A percentile compares a stretch with the other conserved stretches of the same genome.
Conservation (phyloP, 2,329 filamentous ascomycete species). For the Paracorniculantispora psalliotae region DNA sequence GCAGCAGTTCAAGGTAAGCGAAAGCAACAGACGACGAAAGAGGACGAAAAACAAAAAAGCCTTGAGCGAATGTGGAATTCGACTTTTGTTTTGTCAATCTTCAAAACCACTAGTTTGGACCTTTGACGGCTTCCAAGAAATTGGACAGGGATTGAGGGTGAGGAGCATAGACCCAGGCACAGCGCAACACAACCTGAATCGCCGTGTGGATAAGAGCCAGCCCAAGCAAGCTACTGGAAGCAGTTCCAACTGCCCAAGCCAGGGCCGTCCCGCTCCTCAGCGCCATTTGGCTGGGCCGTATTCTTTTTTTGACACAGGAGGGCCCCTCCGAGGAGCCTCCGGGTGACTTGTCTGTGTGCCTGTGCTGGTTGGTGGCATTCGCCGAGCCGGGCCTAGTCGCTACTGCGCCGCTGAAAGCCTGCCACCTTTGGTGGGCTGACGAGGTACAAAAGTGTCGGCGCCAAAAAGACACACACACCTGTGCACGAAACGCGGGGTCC, state of each 20-base stretch:
- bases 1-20: not conserved
- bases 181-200: conserved; percentile 7
- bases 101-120: not conserved
- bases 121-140: not conserved
- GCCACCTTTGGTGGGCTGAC: not conserved
- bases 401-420: not conserved
- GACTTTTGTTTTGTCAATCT: not conserved
- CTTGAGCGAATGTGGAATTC: not conserved
- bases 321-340: too few relatives aligned
- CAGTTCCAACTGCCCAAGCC: not conserved
- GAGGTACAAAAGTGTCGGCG: not conserved
- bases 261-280: conserved; percentile 11
- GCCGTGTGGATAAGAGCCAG: not conserved
- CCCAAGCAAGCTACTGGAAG: not conserved
- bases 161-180: not conserved
- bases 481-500: conserved; percentile 1
- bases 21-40: not conserved
- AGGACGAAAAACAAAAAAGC: not conserved
- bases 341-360: not conserved
- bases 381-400: not conserved
- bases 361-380: not conserved
- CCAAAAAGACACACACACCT: too few relatives aligned
- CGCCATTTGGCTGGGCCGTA: not conserved
- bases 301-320: conserved; percentile 7
- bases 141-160: not conserved